phyloP scores from a whole-genome alignment of 2,329 filamentous ascomycete genomes.

The Ophiostoma fasciatum region DNA sequence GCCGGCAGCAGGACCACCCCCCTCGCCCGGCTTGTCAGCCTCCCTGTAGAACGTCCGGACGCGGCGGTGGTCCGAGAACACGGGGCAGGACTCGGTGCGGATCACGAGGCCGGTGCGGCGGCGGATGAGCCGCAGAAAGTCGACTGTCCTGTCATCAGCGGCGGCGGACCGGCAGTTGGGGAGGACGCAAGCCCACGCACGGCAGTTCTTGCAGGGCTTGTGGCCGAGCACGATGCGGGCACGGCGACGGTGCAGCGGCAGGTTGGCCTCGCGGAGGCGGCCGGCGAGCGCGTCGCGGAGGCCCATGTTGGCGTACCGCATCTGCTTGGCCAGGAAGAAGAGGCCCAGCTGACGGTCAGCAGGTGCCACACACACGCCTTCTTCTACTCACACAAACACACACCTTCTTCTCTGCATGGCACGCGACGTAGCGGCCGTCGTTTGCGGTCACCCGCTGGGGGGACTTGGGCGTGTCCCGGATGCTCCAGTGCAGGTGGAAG shows the following conservation, averaged over 20 bases:
- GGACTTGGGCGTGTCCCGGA: conserved; percentile 6
- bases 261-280: not conserved
- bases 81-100: not conserved
- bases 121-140: conserved; percentile 3
- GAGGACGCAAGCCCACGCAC: conserved; percentile 5
- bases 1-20: no score
- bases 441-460: conserved; percentile 1
- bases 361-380: not conserved
- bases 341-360: conserved; percentile 3
- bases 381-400: not conserved
- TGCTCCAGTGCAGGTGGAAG: not conserved
- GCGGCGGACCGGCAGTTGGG: no score
- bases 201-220: conserved; percentile 10
- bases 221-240: conserved; percentile 9
- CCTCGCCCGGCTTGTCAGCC: no score
- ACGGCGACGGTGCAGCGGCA: not conserved
- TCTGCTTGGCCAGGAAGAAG: conserved; percentile 6
- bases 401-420: conserved; percentile 12
- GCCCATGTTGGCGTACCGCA: not conserved
- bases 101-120: conserved; percentile 2
- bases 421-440: conserved; percentile 6
- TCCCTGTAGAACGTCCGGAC: not conserved
- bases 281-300: conserved; percentile 5
- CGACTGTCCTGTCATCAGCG: not conserved
- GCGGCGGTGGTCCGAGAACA: conserved; percentile 1